Conservation (phyloP, 306 rosid genomes). For the Gastrolobium bilobum region DNA sequence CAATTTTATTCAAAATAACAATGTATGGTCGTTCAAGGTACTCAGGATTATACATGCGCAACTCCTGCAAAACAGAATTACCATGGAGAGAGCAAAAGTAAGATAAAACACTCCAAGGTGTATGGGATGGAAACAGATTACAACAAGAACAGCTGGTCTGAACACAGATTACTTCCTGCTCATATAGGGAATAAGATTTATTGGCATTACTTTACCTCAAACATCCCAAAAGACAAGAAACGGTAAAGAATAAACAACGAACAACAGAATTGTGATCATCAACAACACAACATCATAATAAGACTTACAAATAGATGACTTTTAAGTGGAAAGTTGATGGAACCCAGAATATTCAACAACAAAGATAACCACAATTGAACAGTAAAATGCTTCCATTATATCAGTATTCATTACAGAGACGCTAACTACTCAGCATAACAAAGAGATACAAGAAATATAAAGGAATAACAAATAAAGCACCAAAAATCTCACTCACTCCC, state of each 20-base stretch:
- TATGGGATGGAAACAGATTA: constrained; percentile 19
- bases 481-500: too few relatives aligned
- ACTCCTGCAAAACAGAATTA: constrained; percentile 73
- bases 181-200: constrained; percentile 14
- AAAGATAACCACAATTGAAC: too few relatives aligned
- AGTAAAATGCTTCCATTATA: too few relatives aligned
- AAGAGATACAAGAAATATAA: too few relatives aligned
- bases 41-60: constrained; percentile 96
- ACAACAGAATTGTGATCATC: constrained; percentile 21
- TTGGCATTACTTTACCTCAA: not conserved
- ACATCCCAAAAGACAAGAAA: constrained; percentile 15
- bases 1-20: constrained; percentile 95
- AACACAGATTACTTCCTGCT: constrained; percentile 30
- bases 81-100: constrained; percentile 33
- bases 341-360: too few relatives aligned
- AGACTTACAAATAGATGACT: constrained; percentile 5
- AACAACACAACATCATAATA: not conserved
- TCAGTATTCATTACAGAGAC: too few relatives aligned
- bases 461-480: too few relatives aligned
- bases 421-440: too few relatives aligned
- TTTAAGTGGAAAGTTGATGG: constrained; percentile 13
- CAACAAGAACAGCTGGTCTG: constrained; percentile 38
- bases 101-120: constrained; percentile 17
- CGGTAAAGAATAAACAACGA: not conserved
- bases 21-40: constrained; percentile 91